These are phyloP conservation scores for Pseudocohnilembus persalinus DNA, from an alignment of 169 alveolate species.

Conservation along the genomic window DNA sequence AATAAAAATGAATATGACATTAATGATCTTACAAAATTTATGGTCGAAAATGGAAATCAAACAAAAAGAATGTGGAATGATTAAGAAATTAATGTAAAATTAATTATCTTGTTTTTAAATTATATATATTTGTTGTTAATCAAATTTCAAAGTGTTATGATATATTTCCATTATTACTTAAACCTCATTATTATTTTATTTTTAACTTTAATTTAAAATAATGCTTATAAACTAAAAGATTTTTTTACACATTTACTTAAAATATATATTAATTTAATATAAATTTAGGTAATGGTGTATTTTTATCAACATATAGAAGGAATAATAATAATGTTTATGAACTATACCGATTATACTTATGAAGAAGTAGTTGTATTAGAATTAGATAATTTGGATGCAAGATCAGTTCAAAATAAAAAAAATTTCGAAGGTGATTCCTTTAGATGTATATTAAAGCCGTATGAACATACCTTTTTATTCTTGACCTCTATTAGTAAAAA, in stretches of 20 bases:
- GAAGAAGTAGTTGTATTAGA: slow-evolving; percentile 5
- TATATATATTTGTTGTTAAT: too few relatives aligned
- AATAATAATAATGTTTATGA: background rate
- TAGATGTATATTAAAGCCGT: background rate
- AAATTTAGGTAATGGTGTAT: background rate
- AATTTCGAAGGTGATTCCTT: background rate
- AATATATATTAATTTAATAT: too few relatives aligned
- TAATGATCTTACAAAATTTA: slow-evolving; percentile 3
- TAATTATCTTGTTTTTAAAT: too few relatives aligned
- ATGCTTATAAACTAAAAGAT: background rate
- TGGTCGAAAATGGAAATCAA: background rate
- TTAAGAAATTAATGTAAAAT: slow-evolving; percentile 14
- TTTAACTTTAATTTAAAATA: too few relatives aligned
- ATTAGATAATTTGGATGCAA: background rate
- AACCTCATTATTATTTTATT: too few relatives aligned
- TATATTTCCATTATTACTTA: too few relatives aligned
- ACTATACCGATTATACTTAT: slow-evolving; percentile 1
- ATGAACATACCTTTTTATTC: background rate
- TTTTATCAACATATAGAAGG: slow-evolving; percentile 14
- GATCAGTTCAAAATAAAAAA: background rate
- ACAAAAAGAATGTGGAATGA: slow-evolving; percentile 21
- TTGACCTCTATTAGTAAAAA: background rate
- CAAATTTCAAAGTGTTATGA: too few relatives aligned
- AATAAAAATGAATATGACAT: background rate
- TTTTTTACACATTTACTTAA: background rate